These are phyloP conservation scores for Xylaria grammica DNA, from an alignment of 495 filamentous ascomycete species.

Conservation along the genomic window DNA sequence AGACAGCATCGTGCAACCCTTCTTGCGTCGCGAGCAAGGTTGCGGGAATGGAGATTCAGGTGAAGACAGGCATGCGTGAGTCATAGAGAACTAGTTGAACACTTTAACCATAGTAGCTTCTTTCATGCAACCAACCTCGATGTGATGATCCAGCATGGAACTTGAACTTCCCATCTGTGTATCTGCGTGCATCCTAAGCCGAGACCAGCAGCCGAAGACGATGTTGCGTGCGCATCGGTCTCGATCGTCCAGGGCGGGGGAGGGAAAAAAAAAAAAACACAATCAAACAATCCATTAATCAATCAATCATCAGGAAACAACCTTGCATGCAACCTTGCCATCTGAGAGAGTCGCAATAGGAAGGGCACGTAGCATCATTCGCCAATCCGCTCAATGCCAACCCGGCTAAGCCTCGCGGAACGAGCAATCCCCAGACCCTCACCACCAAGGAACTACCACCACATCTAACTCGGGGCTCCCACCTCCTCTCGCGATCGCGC, in stretches of 20 bases:
- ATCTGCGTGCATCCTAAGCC: slow-evolving; percentile 3
- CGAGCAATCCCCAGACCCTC: not conserved
- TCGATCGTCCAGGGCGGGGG: not conserved
- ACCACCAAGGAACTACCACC: slow-evolving; percentile 3
- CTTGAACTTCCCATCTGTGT: not conserved
- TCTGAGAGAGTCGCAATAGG: not conserved
- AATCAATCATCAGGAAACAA: not conserved
- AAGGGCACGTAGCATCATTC: not conserved
- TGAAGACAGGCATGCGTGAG: slow-evolving; percentile 17
- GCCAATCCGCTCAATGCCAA: not conserved
- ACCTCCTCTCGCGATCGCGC: not conserved
- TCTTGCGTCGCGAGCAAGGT: not conserved
- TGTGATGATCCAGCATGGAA: not conserved
- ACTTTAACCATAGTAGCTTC: not conserved
- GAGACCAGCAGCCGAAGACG: slow-evolving; percentile 1
- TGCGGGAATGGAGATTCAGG: not conserved
- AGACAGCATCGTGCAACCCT: slow-evolving; percentile 1
- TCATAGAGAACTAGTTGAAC: slow-evolving; percentile 7
- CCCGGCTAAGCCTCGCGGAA: slow-evolving; percentile 9
- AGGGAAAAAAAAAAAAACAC: not conserved
- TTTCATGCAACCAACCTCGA: slow-evolving; percentile 3
- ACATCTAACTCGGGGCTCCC: slow-evolving; percentile 2
- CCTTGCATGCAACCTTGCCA: not conserved
- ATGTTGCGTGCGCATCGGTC: not conserved
- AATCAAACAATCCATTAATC: too few relatives aligned